Conservation (phyloP, 2,329 filamentous ascomycete genomes). For the Microsporum ferrugineum region DNA sequence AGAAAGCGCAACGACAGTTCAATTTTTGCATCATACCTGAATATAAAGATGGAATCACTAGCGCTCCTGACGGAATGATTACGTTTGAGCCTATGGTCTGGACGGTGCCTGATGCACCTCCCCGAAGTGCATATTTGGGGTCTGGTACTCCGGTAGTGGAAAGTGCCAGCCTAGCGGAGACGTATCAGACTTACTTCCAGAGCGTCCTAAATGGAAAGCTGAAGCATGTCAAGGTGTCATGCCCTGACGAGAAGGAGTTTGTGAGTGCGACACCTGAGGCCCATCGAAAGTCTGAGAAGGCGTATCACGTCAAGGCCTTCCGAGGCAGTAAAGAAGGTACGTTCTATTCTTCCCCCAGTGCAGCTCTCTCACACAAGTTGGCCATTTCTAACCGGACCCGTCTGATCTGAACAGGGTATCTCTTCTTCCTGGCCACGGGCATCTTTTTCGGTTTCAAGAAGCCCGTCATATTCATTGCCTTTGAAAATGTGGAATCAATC, state of each 20-base stretch:
- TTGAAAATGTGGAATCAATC: slow-evolving; percentile 47
- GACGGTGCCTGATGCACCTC: slow-evolving; percentile 45
- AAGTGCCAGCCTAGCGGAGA: slow-evolving; percentile 36
- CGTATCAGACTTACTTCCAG: slow-evolving; percentile 34
- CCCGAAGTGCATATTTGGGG: slow-evolving; percentile 36
- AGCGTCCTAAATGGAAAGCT: slow-evolving; percentile 41
- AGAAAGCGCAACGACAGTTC: slow-evolving; percentile 52
- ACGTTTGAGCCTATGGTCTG: slow-evolving; percentile 48
- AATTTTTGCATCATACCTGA: slow-evolving; percentile 51
- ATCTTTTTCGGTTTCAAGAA: slow-evolving; percentile 57
- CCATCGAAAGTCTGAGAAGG: slow-evolving; percentile 52
- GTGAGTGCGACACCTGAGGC: slow-evolving; percentile 48
- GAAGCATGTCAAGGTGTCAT: slow-evolving; percentile 36
- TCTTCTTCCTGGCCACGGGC: slow-evolving; percentile 51
- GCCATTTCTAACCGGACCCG: background rate
- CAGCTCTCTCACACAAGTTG: background rate
- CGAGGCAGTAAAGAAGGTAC: slow-evolving; percentile 54
- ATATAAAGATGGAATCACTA: slow-evolving; percentile 39
- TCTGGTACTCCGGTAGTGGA: slow-evolving; percentile 31
- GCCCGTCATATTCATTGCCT: slow-evolving; percentile 51
- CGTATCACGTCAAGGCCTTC: slow-evolving; percentile 53
- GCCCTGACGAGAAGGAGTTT: slow-evolving; percentile 47
- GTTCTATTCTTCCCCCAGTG: background rate
- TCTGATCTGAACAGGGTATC: slow-evolving; percentile 38
- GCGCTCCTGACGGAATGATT: slow-evolving; percentile 31